Base-by-base conservation (phyloP, 2,329 filamentous ascomycete genomes). In the Venturia asperata region DNA sequence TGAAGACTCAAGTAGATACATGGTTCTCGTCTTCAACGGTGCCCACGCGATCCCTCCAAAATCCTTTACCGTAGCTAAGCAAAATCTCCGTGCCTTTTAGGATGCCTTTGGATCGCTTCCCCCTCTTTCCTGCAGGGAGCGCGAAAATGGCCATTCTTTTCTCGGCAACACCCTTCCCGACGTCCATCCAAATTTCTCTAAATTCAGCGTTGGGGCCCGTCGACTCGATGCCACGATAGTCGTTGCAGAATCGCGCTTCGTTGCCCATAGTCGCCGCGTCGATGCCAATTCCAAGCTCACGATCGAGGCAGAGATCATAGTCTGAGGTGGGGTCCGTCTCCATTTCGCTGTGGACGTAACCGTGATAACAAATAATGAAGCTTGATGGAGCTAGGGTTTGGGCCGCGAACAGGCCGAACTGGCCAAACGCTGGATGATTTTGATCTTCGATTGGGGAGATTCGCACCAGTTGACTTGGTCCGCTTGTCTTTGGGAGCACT, bases 21-120 rank as follows among this genome's bases (percentile, higher is more conserved):
- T 56, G 30, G 30, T 58, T 5, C 52, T 58, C 52, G 19, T 37
- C 47, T 47, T 9, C n/a, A 21, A n/a, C 17, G 24, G 10, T 58
- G 15, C 52, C 52, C 19, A 15, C 52, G n/a, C 64, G 52, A 30
- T 65, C 64, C 19, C 37, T 74, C 79, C 79, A 81, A 65, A 81
- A 81, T 0, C 78, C 79, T 69, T 82, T 82, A 39, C 81, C 81
- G 69, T 83, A 83, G 68, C 76, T 81, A n/a, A 83, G 75, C 37
- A 82, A 72, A 55, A 83, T 78, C 71, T 83, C 81, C 65, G 81
- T 75, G 1, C 79, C 80, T 65, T 76, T 79, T 27, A 69, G 71
- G 55, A 83, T 79, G 1, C 81, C 81, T 43, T 43, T 24, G 5
- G 76, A 74, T 65, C 77, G 74, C 68, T 79, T 79, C 21, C 78